phyloP scores from a whole-genome alignment of 1,284 basidiomycete genomes.

The Leccinum solheimii region DNA sequence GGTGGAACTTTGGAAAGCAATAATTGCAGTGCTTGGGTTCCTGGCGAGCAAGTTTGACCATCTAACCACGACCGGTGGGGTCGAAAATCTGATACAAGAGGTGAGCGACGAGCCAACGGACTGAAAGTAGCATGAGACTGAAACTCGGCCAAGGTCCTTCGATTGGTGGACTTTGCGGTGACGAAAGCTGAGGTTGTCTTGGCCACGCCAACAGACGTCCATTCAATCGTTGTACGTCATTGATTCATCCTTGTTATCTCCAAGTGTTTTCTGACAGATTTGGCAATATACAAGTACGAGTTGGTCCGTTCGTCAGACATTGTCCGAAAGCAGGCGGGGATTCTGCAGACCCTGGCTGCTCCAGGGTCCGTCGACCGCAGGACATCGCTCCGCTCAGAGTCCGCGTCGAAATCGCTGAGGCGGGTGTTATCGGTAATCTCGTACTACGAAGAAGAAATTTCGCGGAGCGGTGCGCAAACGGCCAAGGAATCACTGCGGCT shows the following conservation, averaged over 20 bases:
- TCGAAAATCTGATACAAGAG: slow-evolving; percentile 53
- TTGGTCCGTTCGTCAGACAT: slow-evolving; percentile 53
- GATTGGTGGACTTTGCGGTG: slow-evolving; percentile 51
- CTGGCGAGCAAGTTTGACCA: slow-evolving; percentile 51
- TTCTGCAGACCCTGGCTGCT: slow-evolving; percentile 44
- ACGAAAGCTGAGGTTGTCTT: too few species aligned
- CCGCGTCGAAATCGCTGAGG: slow-evolving; percentile 40
- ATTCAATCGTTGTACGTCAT: slow-evolving; percentile 58
- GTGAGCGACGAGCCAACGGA: slow-evolving; percentile 34
- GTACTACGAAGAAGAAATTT: slow-evolving; percentile 56
- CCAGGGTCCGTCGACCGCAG: slow-evolving; percentile 29
- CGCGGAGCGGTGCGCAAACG: slow-evolving; percentile 42
- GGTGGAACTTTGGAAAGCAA: slow-evolving; percentile 59
- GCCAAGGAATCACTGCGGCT: slow-evolving; percentile 53
- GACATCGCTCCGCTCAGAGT: slow-evolving; percentile 28
- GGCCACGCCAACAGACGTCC: slow-evolving; percentile 46
- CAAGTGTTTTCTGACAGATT: slow-evolving; percentile 3
- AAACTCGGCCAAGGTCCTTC: slow-evolving; percentile 41
- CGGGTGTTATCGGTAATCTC: slow-evolving; percentile 45
- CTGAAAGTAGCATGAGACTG: slow-evolving; percentile 11
- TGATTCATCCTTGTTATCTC: slow-evolving; percentile 9
- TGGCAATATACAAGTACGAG: slow-evolving; percentile 51
- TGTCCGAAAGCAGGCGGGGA: slow-evolving; percentile 46
- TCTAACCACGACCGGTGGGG: slow-evolving; percentile 48
- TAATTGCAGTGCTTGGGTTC: slow-evolving; percentile 56